Evolutionary conservation across 2,329 filamentous ascomycete genomes (phyloP), one percentile per base, ranked within the genome.

Genomic region (Daldinia sp.): DNA sequence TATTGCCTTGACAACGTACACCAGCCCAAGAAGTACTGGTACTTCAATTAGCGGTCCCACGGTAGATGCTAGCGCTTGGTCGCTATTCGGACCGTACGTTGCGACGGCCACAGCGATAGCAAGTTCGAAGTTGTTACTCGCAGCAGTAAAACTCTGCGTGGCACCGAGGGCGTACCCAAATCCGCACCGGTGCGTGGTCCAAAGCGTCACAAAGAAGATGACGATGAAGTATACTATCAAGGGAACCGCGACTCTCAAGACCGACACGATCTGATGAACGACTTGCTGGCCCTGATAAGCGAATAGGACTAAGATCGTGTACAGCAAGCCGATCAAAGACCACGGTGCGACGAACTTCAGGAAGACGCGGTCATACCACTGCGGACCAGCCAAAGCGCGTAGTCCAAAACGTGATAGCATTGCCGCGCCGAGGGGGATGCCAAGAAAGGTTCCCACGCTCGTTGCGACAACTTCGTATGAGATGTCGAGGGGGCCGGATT

Each of bases 71-170:
- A 97, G 82, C 0, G 93, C 93, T 79, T 97, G 90, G 56, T 94
- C 89, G 74, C 92, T 95, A 44, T 91, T 82, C 0, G 90, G 86
- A 0, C 93, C 94, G 80, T 92, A 97, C 0, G 91, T 91, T 0
- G 93, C 91, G 2, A 97, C 90, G 0, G 92, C 92, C 0, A 97
- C 93, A 0, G 93, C 93, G 80, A 97, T 97, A 0, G 94, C 93
- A 26, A 97, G 82, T 82, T 97, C 94, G 75, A 97, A 97, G 77
- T 97, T 97, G 77, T 97, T 97, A 78, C 93, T 97, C 0, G 93
- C 92, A 0, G 93, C 94, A 0, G 93, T 97, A 74, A 97, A 96
- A 76, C 92, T 94, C 80, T 97, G 93, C 1, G 93, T 95, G 10
- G 87, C 85, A 1, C 87, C 86, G 0, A 94, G 78, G 39, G 85